Base-by-base conservation (phyloP, 371 early-diverging fungal species). In the Dichotomocladium elegans region DNA sequence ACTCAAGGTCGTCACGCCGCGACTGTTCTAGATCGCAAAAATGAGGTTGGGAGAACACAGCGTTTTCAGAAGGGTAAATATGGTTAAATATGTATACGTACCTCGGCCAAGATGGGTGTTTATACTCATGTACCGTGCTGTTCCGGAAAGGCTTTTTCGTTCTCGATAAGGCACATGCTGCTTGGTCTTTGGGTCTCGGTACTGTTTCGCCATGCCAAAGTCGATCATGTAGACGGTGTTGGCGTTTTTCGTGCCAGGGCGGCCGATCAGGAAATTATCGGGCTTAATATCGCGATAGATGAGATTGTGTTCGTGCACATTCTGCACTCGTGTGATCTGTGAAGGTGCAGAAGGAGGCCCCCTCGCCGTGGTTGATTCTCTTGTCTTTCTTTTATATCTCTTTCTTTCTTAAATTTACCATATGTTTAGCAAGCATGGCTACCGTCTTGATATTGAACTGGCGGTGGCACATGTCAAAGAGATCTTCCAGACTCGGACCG, bases 261-360 rank as follows among this genome's bases (percentile, higher is more conserved):
- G 72, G 28, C 93, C 92, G 46, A 92, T 83, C 19, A 94, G 69
- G 68, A 99, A 98, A 79, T 99, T 99, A 72, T 98, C 99, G 15
- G 99, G 99, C 67, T 99, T 99, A 63, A 99, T 96, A 69, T 99
- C 99, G 46, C 99, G 85, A 71, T 99, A 98, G 37, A 99, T 89
- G 53, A 94, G 74, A 66, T 94, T 91, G 63, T 87, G 87, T 57
- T 94, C 93, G 64, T 99, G 99, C 41, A 98, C 82, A 11, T 85
- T 77, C 78, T 98, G 97, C 24, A 97, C 84, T 34, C 92, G 83
- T 15, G 82, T 81, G 35, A 99, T 79, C 89, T 90, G 47, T n/a
- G n/a, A n/a, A n/a, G n/a, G n/a, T n/a, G n/a, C n/a, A n/a, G n/a
- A n/a, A n/a, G n/a, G n/a, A n/a, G n/a, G n/a, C n/a, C n/a, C n/a